Evolutionary conservation across 495 filamentous ascomycete species (phyloP).

Genomic region (Penicillium bovifimosum): DNA sequence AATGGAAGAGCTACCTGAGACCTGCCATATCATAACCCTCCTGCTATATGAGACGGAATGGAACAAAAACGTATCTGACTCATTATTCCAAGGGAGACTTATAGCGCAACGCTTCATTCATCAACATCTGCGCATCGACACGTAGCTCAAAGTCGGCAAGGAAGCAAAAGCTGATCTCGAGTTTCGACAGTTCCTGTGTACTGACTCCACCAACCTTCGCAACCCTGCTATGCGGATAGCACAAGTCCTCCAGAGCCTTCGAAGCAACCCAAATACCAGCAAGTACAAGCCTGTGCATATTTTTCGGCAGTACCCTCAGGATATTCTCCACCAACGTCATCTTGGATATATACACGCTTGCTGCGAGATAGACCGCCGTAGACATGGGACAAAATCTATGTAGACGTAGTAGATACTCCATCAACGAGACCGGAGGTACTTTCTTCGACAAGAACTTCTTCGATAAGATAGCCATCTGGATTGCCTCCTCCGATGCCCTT

Average conservation of each 20-base stretch:
- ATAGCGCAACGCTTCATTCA: conserved; percentile 30
- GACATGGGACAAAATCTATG: conserved; percentile 92
- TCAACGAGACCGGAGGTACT: conserved; percentile 71
- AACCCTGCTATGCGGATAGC: conserved; percentile 76
- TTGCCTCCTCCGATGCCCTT: conserved; percentile 11
- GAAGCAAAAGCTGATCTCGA: conserved; percentile 92
- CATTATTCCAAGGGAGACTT: background rate
- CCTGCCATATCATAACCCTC: no score
- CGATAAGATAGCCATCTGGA: conserved; percentile 52
- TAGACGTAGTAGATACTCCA: conserved; percentile 80
- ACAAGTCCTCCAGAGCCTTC: conserved; percentile 88
- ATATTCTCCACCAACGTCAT: conserved; percentile 68
- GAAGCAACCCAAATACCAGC: conserved; percentile 81
- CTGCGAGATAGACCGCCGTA: conserved; percentile 91
- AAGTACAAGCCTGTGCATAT: conserved; percentile 81
- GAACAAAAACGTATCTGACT: background rate
- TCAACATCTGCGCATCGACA: conserved; percentile 59
- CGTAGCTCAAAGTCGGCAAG: conserved; percentile 74
- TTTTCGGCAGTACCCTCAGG: conserved; percentile 70
- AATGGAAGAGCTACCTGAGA: no score
- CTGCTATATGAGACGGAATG: background rate
- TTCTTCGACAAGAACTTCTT: conserved; percentile 89
- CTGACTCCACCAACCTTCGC: conserved; percentile 87
- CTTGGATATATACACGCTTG: conserved; percentile 81
- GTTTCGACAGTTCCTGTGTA: conserved; percentile 65